Percentiles rank a stretch among this genome's conserved stretches.
These are phyloP conservation scores for Pseudogymnoascus sp. DNA, from an alignment of 2,329 filamentous ascomycete species.

Conservation along the genomic window DNA sequence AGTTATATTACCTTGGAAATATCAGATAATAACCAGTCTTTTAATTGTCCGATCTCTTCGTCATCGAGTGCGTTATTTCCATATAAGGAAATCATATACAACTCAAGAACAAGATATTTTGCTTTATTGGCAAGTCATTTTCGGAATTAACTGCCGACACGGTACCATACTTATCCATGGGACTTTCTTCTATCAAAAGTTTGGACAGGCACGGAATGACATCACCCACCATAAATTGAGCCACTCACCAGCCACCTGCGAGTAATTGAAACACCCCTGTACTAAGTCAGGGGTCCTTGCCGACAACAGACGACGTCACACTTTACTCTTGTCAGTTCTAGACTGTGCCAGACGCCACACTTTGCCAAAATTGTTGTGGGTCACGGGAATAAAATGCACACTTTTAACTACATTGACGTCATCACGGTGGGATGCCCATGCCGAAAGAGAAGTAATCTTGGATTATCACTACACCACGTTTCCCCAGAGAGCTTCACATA, in stretches of 20 bases:
- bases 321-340: background rate
- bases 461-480: slow-evolving; percentile 4
- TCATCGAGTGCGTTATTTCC: background rate
- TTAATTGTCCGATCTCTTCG: background rate
- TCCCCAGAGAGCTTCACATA: background rate
- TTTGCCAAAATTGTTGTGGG: background rate
- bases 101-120: background rate
- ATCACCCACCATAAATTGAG: background rate
- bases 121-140: background rate
- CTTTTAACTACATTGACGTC: slow-evolving; percentile 7
- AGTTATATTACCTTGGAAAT: slow-evolving; percentile 6
- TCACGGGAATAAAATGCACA: background rate
- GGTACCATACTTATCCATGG: background rate
- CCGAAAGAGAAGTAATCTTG: background rate
- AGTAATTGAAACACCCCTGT: background rate
- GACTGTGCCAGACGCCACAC: slow-evolving; percentile 3
- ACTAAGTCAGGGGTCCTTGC: background rate
- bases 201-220: background rate
- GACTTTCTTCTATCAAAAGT: background rate
- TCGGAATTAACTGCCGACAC: background rate
- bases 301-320: background rate
- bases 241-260: slow-evolving; percentile 1
- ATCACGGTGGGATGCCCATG: background rate
- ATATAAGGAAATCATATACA: background rate
- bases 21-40: background rate